Evolutionary conservation across 139 green algal species (phyloP), one percentile per base, ranked within the genome.

Genomic region (Tetratostichococcus sp.): DNA sequence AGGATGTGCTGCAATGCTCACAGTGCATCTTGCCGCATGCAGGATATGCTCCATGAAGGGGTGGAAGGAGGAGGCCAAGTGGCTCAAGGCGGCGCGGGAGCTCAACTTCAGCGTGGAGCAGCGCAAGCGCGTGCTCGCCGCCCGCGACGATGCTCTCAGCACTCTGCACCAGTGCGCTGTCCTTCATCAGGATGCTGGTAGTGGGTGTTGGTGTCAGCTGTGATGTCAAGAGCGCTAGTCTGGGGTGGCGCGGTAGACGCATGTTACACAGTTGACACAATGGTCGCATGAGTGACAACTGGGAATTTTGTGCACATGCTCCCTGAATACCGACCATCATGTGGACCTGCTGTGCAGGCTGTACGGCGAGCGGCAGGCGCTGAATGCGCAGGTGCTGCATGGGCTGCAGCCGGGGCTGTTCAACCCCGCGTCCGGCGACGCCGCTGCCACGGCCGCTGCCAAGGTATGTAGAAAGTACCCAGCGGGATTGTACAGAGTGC

Each of bases 401-500:
- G 80, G 77, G n/a, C 80, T 85, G 79, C 67, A 68, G n/a, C 76
- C 79, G 62, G 80, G 79, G 77, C 70, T 85, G 67, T 77, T 77
- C 5, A 72, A 80, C 67, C 28, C 42, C 30, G 66, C 35, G 17
- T 8, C 50, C 19, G 50, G 19, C 50, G 19, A 62, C 19, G 50
- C 11, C 17, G 19, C 11, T 26, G 50, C 50, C 17, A 62, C 50
- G 19, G 50, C 50, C 2, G 50, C 50, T 26, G 57, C 17, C 35
- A 77, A 80, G 42, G 6, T 34, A 43, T 1, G 68, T 76, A 42
- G 79, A 84, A 75, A 76, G 35, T 62, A 84, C 79, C 6, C n/a
- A 76, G 34, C 71, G 83, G 70, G 79, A 76, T 4, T 43, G 70
- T 1, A 11, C 83, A 70, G 25, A 35, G 31, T 71, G 32, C 70